Percentiles rank a stretch among this genome's conserved stretches.
Evolutionary conservation across 2,329 filamentous ascomycete species (phyloP).

Genomic region (Elsinoe necatrix): DNA sequence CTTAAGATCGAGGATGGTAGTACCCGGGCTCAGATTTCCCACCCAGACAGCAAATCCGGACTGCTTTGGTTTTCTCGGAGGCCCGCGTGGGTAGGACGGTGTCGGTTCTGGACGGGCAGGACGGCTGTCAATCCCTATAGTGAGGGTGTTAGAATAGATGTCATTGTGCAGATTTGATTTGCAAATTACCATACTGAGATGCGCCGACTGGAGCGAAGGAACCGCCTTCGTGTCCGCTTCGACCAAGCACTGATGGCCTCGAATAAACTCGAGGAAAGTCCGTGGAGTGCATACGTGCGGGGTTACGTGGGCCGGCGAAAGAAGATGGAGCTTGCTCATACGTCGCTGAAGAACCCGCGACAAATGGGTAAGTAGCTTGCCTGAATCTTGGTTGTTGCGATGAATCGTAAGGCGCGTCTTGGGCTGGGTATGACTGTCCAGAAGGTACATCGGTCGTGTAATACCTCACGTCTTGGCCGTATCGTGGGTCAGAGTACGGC

Average conservation of each 20-base stretch:
- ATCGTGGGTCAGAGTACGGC: not conserved
- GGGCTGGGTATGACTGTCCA: not conserved
- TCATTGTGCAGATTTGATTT: not conserved
- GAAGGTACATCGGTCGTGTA: not conserved
- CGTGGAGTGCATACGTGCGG: not conserved
- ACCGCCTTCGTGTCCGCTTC: not conserved
- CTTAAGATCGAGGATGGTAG: constrained; percentile 75
- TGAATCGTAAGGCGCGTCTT: not conserved
- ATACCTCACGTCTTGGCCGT: not conserved
- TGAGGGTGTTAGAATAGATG: not conserved
- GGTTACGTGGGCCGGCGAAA: not conserved
- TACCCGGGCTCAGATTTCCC: constrained; percentile 80
- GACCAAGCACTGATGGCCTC: not conserved
- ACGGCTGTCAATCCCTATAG: constrained; percentile 13
- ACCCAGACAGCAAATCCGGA: constrained; percentile 91
- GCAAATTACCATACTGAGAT: not conserved
- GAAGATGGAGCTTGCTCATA: constrained; percentile 1
- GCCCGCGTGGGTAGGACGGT: constrained; percentile 46
- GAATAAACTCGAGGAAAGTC: not conserved
- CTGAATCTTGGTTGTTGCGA: not conserved
- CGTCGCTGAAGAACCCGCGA: not conserved
- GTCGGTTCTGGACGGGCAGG: constrained; percentile 23
- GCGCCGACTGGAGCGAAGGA: not conserved
- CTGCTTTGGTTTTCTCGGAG: constrained; percentile 57
- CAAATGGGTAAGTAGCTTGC: not conserved